Base-by-base conservation (phyloP, 2,329 filamentous ascomycete genomes). In the Teratosphaeria nubilosa region DNA sequence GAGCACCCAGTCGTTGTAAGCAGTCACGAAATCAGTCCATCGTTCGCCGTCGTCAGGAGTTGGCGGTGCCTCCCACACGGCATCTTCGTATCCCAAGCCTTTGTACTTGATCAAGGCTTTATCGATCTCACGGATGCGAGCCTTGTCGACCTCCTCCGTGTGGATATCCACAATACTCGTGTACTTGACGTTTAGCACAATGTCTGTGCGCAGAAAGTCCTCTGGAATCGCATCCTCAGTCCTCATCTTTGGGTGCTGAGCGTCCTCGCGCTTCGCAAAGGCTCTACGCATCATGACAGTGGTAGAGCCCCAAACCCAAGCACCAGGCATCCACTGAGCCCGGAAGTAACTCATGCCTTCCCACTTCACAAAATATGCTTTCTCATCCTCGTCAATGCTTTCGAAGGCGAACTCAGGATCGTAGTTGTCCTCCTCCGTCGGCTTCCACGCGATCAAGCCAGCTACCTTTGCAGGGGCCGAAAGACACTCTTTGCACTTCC, bases 331-430 rank as follows among this genome's bases (percentile, higher is more conserved):
- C 94, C 95, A 99, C 6, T 78, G 80, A 56, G 88, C 90, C 63
- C 89, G 86, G 62, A 86, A 87, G 68, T 96, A 95, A 0, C 92
- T 96, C 58, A 83, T 80, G 0, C 79, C 78, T 51, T 87, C 84
- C 90, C 91, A 97, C 70, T 94, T 96, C 65, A 99, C 76, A 2
- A 99, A 81, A 68, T 97, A 99, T 65, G 96, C 90, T 63, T 91
- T 91, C n/a, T 88, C 79, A 57, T 90, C 87, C 67, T 94, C 87
- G 11, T 75, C 72, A n/a, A 89, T 75, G 56, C 82, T 75, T 30
- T 83, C 75, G 53, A 79, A 78, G 1, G 76, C 75, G 56, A 79
- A 76, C 1, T 80, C 82, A 3, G 77, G 69, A 14, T 74, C 72
- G 64, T 86, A 86, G 1, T 73, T 74, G 13, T 83, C 77, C 25